Percentiles rank a stretch among this genome's conserved stretches.
phyloP scores from a whole-genome alignment of 169 alveolate genomes.

The Theileria parva region DNA sequence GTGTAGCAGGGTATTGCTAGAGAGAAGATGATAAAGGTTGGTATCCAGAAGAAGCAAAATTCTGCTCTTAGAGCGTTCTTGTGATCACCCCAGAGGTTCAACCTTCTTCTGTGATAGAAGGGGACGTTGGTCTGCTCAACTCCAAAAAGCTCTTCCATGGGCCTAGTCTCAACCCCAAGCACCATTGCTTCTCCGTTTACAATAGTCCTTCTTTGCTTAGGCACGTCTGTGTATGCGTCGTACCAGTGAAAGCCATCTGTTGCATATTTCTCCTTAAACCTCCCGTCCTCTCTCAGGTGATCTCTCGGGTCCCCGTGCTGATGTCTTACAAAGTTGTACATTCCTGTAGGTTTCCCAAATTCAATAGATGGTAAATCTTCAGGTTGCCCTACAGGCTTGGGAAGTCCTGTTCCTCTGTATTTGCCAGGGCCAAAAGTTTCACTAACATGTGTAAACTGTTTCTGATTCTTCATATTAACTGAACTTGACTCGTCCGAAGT shows the following conservation, averaged over 20 bases:
- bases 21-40: constrained; percentile 82
- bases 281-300: constrained; percentile 79
- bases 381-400: constrained; percentile 63
- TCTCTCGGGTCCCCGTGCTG: constrained; percentile 86
- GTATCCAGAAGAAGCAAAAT: constrained; percentile 85
- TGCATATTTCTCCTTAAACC: constrained; percentile 66
- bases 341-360: constrained; percentile 69
- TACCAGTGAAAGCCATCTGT: constrained; percentile 80
- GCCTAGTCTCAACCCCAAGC: constrained; percentile 81
- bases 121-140: constrained; percentile 76
- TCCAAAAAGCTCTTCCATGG: constrained; percentile 79
- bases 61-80: constrained; percentile 78
- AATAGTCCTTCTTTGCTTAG: constrained; percentile 78
- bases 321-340: constrained; percentile 77
- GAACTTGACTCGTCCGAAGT: not conserved
- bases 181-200: constrained; percentile 83
- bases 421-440: constrained; percentile 51
- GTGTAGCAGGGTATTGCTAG: constrained; percentile 85
- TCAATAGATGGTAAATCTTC: constrained; percentile 65
- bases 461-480: not conserved
- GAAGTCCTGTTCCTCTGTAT: constrained; percentile 58
- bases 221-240: constrained; percentile 78
- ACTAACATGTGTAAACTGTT: constrained; percentile 15
- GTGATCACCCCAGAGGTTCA: constrained; percentile 79
- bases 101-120: constrained; percentile 70